Conservation (phyloP, 2,329 filamentous ascomycete genomes). For the Ophiostoma sp. region DNA sequence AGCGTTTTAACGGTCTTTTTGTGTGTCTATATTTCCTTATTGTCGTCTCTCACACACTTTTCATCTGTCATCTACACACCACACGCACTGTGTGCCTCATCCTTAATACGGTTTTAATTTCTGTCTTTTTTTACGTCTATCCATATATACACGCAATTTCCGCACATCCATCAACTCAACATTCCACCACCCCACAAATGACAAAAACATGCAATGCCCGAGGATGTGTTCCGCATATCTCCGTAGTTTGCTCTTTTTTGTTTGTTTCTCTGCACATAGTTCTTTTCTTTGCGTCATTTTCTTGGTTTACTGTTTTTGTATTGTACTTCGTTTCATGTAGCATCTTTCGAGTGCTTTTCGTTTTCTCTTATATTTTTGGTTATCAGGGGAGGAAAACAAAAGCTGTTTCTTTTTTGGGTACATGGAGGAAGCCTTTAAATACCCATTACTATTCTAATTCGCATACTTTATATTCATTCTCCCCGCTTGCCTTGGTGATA, state of each 20-base stretch:
- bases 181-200: neutral
- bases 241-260: neutral
- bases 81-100: neutral
- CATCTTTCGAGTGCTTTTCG: neutral
- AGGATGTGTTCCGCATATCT: neutral
- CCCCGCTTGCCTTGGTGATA: neutral
- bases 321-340: neutral
- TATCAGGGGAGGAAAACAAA: slow-evolving; percentile 3
- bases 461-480: neutral
- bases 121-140: neutral
- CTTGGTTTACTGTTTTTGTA: neutral
- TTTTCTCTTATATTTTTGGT: neutral
- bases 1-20: slow-evolving; percentile 16
- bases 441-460: neutral
- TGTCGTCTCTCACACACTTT: neutral
- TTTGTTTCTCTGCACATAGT: slow-evolving; percentile 11
- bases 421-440: neutral
- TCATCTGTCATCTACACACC: neutral
- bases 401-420: slow-evolving; percentile 5
- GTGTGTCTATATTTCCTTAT: neutral
- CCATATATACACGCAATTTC: neutral
- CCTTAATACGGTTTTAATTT: neutral
- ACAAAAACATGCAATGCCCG: neutral
- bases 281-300: neutral
- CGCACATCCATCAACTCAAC: neutral